Evolutionary conservation across 2,329 filamentous ascomycete species (phyloP).

Genomic region (Arthroderma sp.): DNA sequence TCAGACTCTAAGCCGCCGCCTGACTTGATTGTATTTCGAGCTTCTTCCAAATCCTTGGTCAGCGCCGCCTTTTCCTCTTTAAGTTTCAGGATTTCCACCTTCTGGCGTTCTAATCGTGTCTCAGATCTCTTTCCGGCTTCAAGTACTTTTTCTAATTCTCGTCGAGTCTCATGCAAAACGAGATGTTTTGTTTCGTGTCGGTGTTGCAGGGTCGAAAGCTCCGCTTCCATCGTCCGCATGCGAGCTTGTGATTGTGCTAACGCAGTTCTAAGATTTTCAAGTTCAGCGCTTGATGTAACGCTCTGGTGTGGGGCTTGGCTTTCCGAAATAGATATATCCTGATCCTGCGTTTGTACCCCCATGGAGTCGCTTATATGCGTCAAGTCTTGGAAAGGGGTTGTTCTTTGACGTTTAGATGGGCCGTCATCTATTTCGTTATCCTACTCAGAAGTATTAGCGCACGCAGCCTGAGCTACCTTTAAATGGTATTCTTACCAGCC

Average conservation of each 20-base stretch:
- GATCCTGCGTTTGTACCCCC: conserved; percentile 18
- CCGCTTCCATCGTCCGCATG: conserved; percentile 21
- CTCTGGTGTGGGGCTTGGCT: conserved; percentile 12
- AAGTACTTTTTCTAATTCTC: conserved; percentile 22
- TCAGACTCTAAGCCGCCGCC: conserved; percentile 29
- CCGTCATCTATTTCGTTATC: conserved; percentile 19
- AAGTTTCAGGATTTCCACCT: conserved; percentile 26
- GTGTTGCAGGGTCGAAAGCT: conserved; percentile 27
- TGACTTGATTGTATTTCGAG: conserved; percentile 27
- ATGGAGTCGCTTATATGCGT: conserved; percentile 26
- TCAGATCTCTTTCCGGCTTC: conserved; percentile 19
- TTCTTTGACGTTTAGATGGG: conserved; percentile 25
- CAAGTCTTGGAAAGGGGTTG: conserved; percentile 23
- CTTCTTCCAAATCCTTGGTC: conserved; percentile 25
- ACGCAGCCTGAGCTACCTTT: background rate
- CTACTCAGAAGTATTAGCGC: conserved; percentile 10
- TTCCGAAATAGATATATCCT: conserved; percentile 10
- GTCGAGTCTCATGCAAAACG: conserved; percentile 25
- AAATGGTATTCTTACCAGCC: conserved; percentile 12
- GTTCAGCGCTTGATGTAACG: conserved; percentile 19
- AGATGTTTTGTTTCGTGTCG: conserved; percentile 31
- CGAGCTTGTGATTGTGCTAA: conserved; percentile 17
- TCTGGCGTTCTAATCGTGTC: conserved; percentile 20
- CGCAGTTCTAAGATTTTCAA: conserved; percentile 18
- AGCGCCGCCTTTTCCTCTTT: conserved; percentile 29